Conservation (phyloP, 1,284 basidiomycete species). For the Apiotrichum mycotoxinovorans region DNA sequence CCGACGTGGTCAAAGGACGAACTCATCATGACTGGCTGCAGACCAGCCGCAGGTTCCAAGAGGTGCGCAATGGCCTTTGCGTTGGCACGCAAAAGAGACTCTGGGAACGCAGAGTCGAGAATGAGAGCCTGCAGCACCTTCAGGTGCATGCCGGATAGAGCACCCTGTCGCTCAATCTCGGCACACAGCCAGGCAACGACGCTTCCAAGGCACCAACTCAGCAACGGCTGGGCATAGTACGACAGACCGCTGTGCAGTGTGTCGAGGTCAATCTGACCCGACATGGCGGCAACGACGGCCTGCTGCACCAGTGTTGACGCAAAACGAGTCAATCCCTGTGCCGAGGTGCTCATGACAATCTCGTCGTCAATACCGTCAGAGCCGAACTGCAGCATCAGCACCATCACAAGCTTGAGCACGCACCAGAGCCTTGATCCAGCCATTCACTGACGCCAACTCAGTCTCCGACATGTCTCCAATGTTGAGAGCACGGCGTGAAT, state of each 20-base stretch:
- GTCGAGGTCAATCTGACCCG: conserved; percentile 53
- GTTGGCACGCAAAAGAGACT: conserved; percentile 34
- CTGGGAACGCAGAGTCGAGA: conserved; percentile 37
- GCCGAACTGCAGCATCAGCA: conserved; percentile 38
- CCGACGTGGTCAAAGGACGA: conserved; percentile 35
- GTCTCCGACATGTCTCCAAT: conserved; percentile 39
- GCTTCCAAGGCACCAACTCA: conserved; percentile 55
- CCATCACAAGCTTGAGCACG: conserved; percentile 8
- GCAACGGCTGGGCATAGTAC: conserved; percentile 55
- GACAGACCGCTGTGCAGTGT: conserved; percentile 53
- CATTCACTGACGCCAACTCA: conserved; percentile 39
- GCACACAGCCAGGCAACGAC: conserved; percentile 50
- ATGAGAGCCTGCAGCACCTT: conserved; percentile 45
- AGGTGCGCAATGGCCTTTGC: conserved; percentile 26
- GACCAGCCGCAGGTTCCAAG: conserved; percentile 28
- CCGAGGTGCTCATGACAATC: conserved; percentile 50
- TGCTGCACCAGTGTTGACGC: conserved; percentile 54
- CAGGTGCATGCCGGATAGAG: conserved; percentile 41
- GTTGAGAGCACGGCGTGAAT: conserved; percentile 35
- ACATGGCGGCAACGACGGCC: conserved; percentile 49
- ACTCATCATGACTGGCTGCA: conserved; percentile 35
- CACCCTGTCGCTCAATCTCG: conserved; percentile 45
- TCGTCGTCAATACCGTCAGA: conserved; percentile 50
- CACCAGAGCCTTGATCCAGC: conserved; percentile 49
- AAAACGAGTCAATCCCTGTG: conserved; percentile 49